phyloP scores from a whole-genome alignment of 208 protist genomes.

The Crithidia sp. region DNA sequence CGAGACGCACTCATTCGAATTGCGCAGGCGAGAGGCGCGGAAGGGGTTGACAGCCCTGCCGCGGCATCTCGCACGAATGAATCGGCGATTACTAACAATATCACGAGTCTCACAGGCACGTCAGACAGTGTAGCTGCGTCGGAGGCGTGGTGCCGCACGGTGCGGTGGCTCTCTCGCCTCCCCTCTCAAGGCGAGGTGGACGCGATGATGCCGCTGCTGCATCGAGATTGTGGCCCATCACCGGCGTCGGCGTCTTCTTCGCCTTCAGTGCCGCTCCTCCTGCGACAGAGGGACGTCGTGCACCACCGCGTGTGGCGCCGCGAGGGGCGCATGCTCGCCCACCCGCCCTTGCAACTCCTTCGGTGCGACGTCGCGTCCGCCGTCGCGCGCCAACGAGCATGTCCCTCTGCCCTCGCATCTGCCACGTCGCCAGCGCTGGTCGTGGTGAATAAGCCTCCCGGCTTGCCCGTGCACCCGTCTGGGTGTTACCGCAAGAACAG shows the following conservation, averaged over 20 bases:
- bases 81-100: background rate
- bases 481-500: constrained; percentile 93
- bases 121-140: background rate
- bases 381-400: background rate
- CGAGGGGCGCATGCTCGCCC: constrained; percentile 91
- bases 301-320: constrained; percentile 90
- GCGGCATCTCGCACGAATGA: no score
- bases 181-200: constrained; percentile 20
- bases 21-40: background rate
- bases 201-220: constrained; percentile 12
- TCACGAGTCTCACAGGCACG: background rate
- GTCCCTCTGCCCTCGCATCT: constrained; percentile 8
- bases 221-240: background rate
- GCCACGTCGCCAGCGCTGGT: constrained; percentile 54
- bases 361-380: constrained; percentile 41
- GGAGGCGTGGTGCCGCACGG: constrained; percentile 25
- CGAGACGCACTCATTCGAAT: constrained; percentile 38
- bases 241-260: background rate
- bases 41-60: no score
- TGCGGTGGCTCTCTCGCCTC: constrained; percentile 24
- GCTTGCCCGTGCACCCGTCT: constrained; percentile 89
- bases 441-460: constrained; percentile 73
- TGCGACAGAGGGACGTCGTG: constrained; percentile 84
- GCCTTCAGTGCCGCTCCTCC: constrained; percentile 37
- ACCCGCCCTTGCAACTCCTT: constrained; percentile 55